Percentiles rank a stretch among this genome's conserved stretches.
phyloP scores from a whole-genome alignment of 2,329 filamentous ascomycete genomes.

The Colletotrichum euphorbiae region DNA sequence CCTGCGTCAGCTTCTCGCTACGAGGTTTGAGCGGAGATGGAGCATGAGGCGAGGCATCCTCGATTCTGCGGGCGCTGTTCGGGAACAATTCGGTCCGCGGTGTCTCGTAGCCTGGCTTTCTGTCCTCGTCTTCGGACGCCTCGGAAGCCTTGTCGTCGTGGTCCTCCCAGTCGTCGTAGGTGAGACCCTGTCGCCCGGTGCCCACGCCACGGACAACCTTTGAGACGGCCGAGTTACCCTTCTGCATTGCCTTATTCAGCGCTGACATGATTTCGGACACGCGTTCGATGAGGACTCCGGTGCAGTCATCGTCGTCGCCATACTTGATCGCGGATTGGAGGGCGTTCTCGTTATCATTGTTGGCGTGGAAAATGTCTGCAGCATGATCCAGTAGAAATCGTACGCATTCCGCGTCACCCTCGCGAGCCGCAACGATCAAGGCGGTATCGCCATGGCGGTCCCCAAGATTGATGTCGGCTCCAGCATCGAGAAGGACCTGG shows the following conservation, averaged over 20 bases:
- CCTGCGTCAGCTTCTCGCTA: constrained; percentile 15
- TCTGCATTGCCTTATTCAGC: constrained; percentile 46
- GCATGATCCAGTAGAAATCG: constrained; percentile 50
- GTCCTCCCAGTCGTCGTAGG: constrained; percentile 44
- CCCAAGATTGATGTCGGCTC: constrained; percentile 52
- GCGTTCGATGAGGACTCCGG: constrained; percentile 47
- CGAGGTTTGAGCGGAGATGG: constrained; percentile 13
- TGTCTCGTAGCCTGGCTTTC: not conserved
- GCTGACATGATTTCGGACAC: constrained; percentile 47
- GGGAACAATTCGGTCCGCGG: constrained; percentile 20
- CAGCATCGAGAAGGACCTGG: constrained; percentile 48
- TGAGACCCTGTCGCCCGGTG: constrained; percentile 45
- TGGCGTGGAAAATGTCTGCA: constrained; percentile 50
- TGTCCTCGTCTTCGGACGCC: constrained; percentile 10
- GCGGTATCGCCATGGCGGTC: constrained; percentile 52
- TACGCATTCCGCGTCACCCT: constrained; percentile 49
- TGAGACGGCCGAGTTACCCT: constrained; percentile 46
- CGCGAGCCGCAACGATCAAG: constrained; percentile 51
- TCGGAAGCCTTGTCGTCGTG: constrained; percentile 35
- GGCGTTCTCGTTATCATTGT: constrained; percentile 46
- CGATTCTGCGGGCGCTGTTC: constrained; percentile 3
- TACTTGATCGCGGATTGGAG: constrained; percentile 46
- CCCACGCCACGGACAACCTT: constrained; percentile 46
- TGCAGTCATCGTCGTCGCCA: constrained; percentile 44
- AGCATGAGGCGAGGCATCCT: not conserved